Evolutionary conservation across 2,329 filamentous ascomycete species (phyloP), one percentile per base, ranked within the genome.

Genomic region (Lecanicillium sp.): DNA sequence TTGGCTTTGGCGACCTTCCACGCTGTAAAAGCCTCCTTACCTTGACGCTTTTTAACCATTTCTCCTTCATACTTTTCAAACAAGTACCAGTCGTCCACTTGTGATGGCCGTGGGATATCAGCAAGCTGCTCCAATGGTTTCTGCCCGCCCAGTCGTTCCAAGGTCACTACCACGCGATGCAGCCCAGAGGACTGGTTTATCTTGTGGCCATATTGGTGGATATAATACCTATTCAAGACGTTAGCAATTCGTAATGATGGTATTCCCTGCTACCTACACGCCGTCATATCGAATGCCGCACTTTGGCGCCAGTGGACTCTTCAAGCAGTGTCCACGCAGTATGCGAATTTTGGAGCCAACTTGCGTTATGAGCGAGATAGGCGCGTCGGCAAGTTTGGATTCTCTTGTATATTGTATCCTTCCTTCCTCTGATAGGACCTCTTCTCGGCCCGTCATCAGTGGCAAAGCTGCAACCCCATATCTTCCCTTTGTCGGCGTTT

Each of bases 271-370:
- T 17, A 59, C 71, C 54, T 57, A 77, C 72, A 76, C 46, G 36
- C 75, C 75, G 49, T 79, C 75, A 44, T 77, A 79, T 43, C 75
- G 60, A 19, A 79, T 50, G 3, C 75, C 75, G 3, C 61, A 69
- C 27, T 52, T 49, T 1, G 75, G 75, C 4, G 74, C 71, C 41
- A 69, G 61, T 2, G 64, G 59, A 40, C 74, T 77, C 44, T 64
- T 64, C 15, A 79, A 59, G 22, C 54, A 56, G 43, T 70, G 58
- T 3, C 74, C 72, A 33, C 75, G 58, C 17, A 79, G 52, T n/a
- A 79, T 58, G 14, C 72, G 67, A 32, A 77, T 65, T 10, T 62
- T 59, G 5, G 60, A 59, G 13, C 73, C 73, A 17, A 72, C 66
- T 33, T 68, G 62, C 2, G 61, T 62, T 28, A 79, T 58, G 9